A percentile compares a stretch with the other conserved stretches of the same genome.
These are phyloP conservation scores for Paramecium octaurelia DNA, from an alignment of 73 alveolate species.

Conservation along the genomic window DNA sequence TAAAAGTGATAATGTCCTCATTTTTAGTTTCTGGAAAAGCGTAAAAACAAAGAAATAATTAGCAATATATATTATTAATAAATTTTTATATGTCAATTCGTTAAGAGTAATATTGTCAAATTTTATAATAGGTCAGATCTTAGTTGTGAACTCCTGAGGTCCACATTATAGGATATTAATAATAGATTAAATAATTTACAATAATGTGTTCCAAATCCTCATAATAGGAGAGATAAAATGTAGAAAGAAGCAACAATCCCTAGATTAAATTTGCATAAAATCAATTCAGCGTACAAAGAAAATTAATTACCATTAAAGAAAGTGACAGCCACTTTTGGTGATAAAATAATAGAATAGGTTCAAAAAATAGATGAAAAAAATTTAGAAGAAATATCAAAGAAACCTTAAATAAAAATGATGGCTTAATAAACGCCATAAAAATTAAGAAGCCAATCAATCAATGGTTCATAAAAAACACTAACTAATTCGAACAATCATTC, in stretches of 20 bases:
- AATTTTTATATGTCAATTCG: slow-evolving; percentile 51
- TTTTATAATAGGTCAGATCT: slow-evolving; percentile 17
- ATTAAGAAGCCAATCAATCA: slow-evolving; percentile 4
- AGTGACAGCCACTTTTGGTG: slow-evolving; percentile 48
- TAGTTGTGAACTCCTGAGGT: not conserved
- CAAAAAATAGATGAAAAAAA: not conserved
- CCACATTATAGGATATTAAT: slow-evolving; percentile 16
- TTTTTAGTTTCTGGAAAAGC: not conserved
- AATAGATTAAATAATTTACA: not conserved
- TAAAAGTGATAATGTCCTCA: not conserved
- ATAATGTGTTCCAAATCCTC: slow-evolving; percentile 14
- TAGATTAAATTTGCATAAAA: not conserved
- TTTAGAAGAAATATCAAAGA: not conserved
- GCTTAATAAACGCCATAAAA: slow-evolving; percentile 11
- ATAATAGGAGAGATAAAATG: not conserved
- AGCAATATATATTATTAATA: slow-evolving; percentile 7
- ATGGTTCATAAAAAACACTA: not conserved
- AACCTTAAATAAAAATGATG: slow-evolving; percentile 16
- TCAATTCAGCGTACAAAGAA: not conserved
- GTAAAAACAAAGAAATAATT: not conserved
- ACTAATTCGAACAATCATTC: not conserved
- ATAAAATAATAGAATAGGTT: not conserved
- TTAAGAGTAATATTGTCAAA: slow-evolving; percentile 18
- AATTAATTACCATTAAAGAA: not conserved
- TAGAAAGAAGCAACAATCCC: not conserved